Conservation (phyloP, 257 asterid genomes). For the Datura wrightii region DNA sequence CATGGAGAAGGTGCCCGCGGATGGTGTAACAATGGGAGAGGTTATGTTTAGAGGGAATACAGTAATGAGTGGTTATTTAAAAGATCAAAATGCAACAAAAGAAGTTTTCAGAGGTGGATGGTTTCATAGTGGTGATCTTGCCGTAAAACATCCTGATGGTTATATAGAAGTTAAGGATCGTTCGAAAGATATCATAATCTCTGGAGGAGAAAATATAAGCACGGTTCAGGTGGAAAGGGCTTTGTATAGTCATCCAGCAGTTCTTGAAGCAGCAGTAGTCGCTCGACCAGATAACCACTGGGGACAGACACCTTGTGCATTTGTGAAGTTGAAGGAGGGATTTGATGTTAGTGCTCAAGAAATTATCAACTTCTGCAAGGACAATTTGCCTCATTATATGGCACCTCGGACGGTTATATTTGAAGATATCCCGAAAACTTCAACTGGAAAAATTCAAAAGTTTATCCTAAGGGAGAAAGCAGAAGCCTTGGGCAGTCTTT, state of each 20-base stretch:
- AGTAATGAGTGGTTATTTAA: background rate
- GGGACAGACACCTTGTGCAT: conserved; percentile 30
- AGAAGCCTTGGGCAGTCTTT: conserved; percentile 18
- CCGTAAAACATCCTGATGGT: conserved; percentile 19
- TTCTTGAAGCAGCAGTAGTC: background rate
- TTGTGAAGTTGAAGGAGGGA: conserved; percentile 24
- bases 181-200: conserved; percentile 9
- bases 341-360: background rate
- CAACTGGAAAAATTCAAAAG: background rate
- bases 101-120: conserved; percentile 23
- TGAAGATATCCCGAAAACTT: background rate
- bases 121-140: conserved; percentile 28
- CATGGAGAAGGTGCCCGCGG: conserved; percentile 5
- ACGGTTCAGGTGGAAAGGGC: background rate
- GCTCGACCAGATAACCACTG: conserved; percentile 3
- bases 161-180: conserved; percentile 14
- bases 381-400: conserved; percentile 25
- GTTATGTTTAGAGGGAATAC: conserved; percentile 26
- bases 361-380: conserved; percentile 23
- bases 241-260: conserved; percentile 4
- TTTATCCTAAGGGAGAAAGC: conserved; percentile 24
- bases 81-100: conserved; percentile 10
- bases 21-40: conserved; percentile 21
- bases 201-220: conserved; percentile 20
- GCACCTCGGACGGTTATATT: conserved; percentile 16